Conservation (phyloP, 345 rosid genomes). For the Microcos paniculata region DNA sequence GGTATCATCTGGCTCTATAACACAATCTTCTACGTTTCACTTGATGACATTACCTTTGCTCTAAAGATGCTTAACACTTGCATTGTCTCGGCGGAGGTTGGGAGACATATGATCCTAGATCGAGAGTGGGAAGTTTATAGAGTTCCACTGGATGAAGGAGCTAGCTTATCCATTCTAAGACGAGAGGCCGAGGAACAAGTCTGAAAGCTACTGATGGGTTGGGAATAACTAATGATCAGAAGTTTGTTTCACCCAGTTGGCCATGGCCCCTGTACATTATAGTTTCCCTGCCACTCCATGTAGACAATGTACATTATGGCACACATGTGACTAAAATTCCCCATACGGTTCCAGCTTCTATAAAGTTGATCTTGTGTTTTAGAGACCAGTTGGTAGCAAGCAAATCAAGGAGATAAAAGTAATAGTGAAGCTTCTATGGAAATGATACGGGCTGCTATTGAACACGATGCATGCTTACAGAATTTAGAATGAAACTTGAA, state of each 20-base stretch:
- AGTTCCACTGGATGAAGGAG: constrained; percentile 78
- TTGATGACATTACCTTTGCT: constrained; percentile 85
- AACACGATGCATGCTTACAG: too few relatives aligned
- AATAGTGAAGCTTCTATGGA: neutral
- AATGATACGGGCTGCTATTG: too few relatives aligned
- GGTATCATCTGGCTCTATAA: constrained; percentile 98
- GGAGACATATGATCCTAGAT: constrained; percentile 66
- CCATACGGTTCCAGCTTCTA: neutral
- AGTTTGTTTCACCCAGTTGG: neutral
- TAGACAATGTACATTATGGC: neutral
- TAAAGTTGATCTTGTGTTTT: neutral
- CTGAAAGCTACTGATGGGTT: constrained; percentile 89
- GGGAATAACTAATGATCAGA: constrained; percentile 48
- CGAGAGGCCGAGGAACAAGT: constrained; percentile 70
- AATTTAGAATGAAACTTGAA: too few relatives aligned
- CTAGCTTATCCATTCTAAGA: constrained; percentile 41
- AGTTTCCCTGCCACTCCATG: neutral
- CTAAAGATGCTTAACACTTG: constrained; percentile 68
- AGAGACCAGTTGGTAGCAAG: neutral
- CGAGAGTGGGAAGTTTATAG: constrained; percentile 94
- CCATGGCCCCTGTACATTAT: constrained; percentile 13
- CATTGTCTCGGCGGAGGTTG: constrained; percentile 91
- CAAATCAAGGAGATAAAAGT: neutral
- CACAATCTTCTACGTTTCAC: constrained; percentile 79
- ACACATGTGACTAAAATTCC: neutral